These are phyloP conservation scores for Teratosphaeria gauchensis DNA, from an alignment of 2,329 filamentous ascomycete genomes.

Conservation along the genomic window DNA sequence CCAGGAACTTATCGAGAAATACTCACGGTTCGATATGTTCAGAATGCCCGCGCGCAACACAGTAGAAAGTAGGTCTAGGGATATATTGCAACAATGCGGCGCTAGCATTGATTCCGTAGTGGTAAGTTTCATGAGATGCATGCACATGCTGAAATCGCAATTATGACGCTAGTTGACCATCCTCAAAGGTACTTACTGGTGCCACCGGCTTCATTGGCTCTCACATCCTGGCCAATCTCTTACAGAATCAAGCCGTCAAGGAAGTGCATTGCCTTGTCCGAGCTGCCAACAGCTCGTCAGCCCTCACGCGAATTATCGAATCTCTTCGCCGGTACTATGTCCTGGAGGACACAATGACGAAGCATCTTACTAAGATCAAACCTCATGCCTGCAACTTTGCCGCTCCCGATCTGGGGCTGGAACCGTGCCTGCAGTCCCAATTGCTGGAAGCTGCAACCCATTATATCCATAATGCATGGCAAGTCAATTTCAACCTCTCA, in stretches of 20 bases:
- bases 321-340: not conserved
- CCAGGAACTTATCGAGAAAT: not conserved
- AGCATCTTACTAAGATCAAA: not conserved
- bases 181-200: not conserved
- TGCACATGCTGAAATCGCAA: not conserved
- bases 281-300: not conserved
- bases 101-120: not conserved
- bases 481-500: not conserved
- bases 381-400: not conserved
- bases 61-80: not conserved
- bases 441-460: not conserved
- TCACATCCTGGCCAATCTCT: not conserved
- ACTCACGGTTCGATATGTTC: not conserved
- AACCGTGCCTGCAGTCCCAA: not conserved
- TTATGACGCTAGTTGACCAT: not conserved
- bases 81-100: not conserved
- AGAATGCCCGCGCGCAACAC: not conserved
- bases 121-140: not conserved
- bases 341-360: not conserved
- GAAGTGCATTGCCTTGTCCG: not conserved
- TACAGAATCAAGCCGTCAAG: not conserved
- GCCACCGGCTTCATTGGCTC: not conserved
- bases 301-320: not conserved
- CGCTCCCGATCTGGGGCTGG: not conserved
- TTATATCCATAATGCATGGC: conserved; percentile 1